Conservation (phyloP, 73 alveolate genomes). For the Tetrahymena malaccensis region DNA sequence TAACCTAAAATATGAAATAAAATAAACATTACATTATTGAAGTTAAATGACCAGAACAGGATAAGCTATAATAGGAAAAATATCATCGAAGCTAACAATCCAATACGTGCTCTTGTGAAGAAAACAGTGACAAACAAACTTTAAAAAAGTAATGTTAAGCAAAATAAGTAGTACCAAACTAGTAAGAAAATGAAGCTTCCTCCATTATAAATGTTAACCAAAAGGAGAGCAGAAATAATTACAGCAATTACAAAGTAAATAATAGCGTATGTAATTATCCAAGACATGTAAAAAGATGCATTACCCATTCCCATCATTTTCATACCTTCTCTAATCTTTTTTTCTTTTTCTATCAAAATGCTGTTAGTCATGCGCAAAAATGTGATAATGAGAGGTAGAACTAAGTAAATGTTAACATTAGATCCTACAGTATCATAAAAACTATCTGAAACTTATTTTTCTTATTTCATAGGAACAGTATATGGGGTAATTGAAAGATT, state of each 20-base stretch:
- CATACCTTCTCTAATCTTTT: constrained; percentile 92
- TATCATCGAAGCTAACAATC: constrained; percentile 4
- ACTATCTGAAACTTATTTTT: background rate
- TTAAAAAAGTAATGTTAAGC: background rate
- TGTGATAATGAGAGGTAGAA: constrained; percentile 63
- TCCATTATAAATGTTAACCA: background rate
- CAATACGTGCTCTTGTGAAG: constrained; percentile 1
- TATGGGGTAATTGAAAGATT: background rate
- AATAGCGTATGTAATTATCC: constrained; percentile 62
- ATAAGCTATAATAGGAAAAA: background rate
- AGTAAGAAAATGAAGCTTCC: background rate
- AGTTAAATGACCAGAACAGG: background rate
- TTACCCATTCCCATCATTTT: constrained; percentile 94
- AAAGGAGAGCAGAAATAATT: constrained; percentile 30
- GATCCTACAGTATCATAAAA: background rate
- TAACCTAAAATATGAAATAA: no score
- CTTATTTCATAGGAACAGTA: background rate
- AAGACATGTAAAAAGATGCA: constrained; percentile 69
- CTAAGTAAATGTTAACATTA: background rate
- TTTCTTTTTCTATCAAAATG: constrained; percentile 82
- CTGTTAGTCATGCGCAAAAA: constrained; percentile 57
- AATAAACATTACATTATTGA: background rate
- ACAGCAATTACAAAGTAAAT: constrained; percentile 44
- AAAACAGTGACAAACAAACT: constrained; percentile 8
- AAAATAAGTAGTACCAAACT: background rate